Evolutionary conservation across 2,329 filamentous ascomycete species (phyloP).

Genomic region (Trichophyton simii): DNA sequence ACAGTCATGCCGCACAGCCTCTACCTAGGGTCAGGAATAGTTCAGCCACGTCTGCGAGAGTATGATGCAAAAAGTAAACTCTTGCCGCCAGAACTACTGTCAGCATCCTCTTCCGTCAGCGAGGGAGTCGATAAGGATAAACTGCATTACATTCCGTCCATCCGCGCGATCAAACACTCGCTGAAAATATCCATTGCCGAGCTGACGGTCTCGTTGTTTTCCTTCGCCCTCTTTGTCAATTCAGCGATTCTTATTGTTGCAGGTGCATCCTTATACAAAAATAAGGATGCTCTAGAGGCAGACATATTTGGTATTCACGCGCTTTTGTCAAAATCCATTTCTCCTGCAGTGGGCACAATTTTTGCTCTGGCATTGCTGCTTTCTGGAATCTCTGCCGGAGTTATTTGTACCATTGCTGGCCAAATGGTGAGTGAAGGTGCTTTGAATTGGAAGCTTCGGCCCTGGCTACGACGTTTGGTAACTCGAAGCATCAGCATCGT

Average conservation of each 20-base stretch:
- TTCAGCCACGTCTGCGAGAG: conserved; percentile 41
- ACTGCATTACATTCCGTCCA: conserved; percentile 51
- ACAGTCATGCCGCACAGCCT: conserved; percentile 50
- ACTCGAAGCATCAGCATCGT: conserved; percentile 71
- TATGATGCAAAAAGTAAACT: conserved; percentile 34
- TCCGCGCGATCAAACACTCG: conserved; percentile 59
- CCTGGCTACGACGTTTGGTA: conserved; percentile 66
- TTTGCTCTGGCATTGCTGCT: conserved; percentile 72
- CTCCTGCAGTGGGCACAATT: conserved; percentile 65
- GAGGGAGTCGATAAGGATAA: conserved; percentile 39
- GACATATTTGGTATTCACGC: conserved; percentile 75
- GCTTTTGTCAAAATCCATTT: conserved; percentile 55
- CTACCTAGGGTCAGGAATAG: conserved; percentile 45
- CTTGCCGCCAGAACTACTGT: conserved; percentile 15
- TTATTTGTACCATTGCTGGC: conserved; percentile 78
- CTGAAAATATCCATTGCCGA: conserved; percentile 63
- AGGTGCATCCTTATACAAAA: conserved; percentile 53
- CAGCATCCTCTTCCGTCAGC: conserved; percentile 16
- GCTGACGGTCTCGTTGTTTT: conserved; percentile 59
- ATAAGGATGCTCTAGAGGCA: conserved; percentile 49
- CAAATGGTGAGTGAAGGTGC: conserved; percentile 84
- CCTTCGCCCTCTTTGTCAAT: conserved; percentile 76
- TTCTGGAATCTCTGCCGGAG: conserved; percentile 67
- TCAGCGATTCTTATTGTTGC: conserved; percentile 71
- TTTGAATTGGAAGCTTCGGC: conserved; percentile 58